Evolutionary conservation across 2,329 filamentous ascomycete species (phyloP), one percentile per base, ranked within the genome.

Genomic region (Laburnicola sp.): DNA sequence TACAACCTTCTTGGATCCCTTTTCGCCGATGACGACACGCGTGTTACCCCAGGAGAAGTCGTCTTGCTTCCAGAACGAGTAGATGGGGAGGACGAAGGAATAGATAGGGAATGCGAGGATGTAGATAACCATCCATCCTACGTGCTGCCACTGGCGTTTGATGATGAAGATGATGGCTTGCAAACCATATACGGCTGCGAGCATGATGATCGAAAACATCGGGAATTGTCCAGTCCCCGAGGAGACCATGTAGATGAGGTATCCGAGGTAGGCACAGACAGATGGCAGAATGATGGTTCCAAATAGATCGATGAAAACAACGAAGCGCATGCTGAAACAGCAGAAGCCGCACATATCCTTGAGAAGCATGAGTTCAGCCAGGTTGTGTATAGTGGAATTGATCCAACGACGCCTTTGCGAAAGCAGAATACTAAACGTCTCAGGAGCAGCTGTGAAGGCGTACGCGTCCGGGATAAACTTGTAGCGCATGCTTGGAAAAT

Each of bases 91-190:
- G 57, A 95, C 71, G 65, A 99, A 89, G 3, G 88, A 94, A 78
- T 93, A 97, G 63, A 99, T 88, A 0, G 94, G 94, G 78, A 89
- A 97, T 2, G 94, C 94, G n/a, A 95, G 63, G 56, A 99, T 82
- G 76, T 99, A 99, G 70, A 99, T 97, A 60, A 99, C 87, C 92
- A 99, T 97, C 94, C 94, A 99, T 62, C 94, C 94, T 54, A 99
- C 84, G 70, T 97, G 93, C 72, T 99, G 92, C 94, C 94, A 99
- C 75, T 97, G 91, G 45, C 94, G 83, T 79, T 96, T 97, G 64
- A 97, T 80, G 63, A 97, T 91, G 78, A 99, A 99, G 66, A 99
- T 95, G 54, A 97, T 76, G 2, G 92, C 92, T 70, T 99, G 94
- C 2, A 99, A 84, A 81, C 94, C 94, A 67, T 99, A 99, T 11